phyloP scores from a whole-genome alignment of 148 eudicot genomes.

The Camellia granthamiana region DNA sequence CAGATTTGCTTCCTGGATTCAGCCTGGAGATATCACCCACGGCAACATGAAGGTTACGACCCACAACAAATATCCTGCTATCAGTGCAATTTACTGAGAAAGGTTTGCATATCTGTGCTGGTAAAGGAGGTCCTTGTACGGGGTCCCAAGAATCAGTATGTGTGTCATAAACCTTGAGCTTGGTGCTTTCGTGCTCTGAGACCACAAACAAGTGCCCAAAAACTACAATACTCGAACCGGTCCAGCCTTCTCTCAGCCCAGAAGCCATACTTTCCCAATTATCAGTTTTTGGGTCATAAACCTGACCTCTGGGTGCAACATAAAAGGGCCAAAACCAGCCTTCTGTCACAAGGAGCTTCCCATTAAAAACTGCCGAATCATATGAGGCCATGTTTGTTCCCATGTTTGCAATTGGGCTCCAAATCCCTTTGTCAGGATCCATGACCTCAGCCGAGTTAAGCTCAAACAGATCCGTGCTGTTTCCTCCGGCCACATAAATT shows the following conservation, averaged over 20 bases:
- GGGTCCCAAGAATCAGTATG: conserved; percentile 75
- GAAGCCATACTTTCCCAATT: conserved; percentile 80
- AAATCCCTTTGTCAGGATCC: conserved; percentile 53
- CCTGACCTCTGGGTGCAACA: conserved; percentile 82
- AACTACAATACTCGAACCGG: conserved; percentile 86
- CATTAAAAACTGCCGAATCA: conserved; percentile 80
- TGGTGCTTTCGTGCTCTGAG: conserved; percentile 89
- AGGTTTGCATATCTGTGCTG: conserved; percentile 92
- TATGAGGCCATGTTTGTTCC: conserved; percentile 78
- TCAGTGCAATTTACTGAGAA: conserved; percentile 63
- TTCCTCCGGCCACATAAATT: conserved; percentile 93
- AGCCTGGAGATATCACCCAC: conserved; percentile 57
- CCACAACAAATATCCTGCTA: conserved; percentile 67
- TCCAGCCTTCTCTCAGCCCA: conserved; percentile 95
- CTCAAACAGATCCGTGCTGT: conserved; percentile 68
- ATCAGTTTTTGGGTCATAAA: conserved; percentile 74
- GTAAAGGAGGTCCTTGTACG: conserved; percentile 73
- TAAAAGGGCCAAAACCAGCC: conserved; percentile 99
- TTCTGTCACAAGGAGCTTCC: conserved; percentile 87
- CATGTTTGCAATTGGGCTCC: conserved; percentile 71
- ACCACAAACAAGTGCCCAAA: conserved; percentile 78
- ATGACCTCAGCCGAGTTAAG: conserved; percentile 84
- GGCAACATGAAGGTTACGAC: conserved; percentile 79
- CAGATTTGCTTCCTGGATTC: conserved; percentile 12
- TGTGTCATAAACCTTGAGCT: conserved; percentile 76